Evolutionary conservation across 352 stramenopile genomes (phyloP), one percentile per base, ranked within the genome.

Genomic region (Globisporangium emineosum): DNA sequence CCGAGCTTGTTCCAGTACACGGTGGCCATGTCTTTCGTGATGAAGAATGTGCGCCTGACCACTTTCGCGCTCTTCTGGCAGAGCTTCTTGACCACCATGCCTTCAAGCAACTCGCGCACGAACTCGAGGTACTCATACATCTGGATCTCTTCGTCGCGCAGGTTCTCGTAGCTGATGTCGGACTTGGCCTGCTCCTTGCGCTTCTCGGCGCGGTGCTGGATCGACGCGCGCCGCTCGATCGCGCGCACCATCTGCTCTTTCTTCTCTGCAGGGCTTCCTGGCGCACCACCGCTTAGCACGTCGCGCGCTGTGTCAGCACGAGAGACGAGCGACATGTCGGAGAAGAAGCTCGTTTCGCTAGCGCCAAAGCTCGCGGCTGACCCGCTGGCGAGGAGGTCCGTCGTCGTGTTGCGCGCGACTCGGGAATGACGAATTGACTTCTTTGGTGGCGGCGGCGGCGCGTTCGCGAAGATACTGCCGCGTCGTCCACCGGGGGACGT

Each of bases 111-210:
- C 45, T 81, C 74, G 27, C 78, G 79, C 2, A 91, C 70, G 57
- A 91, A 91, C 69, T 89, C 79, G 29, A 90, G 67, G 59, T 91
- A 90, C 58, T 90, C 80, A 64, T 87, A 87, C 58, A 79, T 77
- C 29, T 83, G 68, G 30, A 88, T 78, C 50, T 90, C 80, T 6
- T 87, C 78, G 60, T 86, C 72, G n/a, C 67, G 55, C 8, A 91
- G 57, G 40, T 81, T 87, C 30, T 90, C 83, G 62, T 89, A 86
- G 32, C 67, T 81, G 37, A 88, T 76, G 62, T 90, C 79, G n/a
- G 77, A 77, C 50, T 74, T 71, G 35, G 68, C 75, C 27, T 77
- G 64, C 42, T 73, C 68, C 15, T 75, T 76, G 21, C 78, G 78
- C 57, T 83, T 82, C 58, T 87, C 75, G 1, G 66, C 64, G 53